Evolutionary conservation across 2,329 filamentous ascomycete species (phyloP), one percentile per base, ranked within the genome.

Genomic region (Colletotrichum limetticola): DNA sequence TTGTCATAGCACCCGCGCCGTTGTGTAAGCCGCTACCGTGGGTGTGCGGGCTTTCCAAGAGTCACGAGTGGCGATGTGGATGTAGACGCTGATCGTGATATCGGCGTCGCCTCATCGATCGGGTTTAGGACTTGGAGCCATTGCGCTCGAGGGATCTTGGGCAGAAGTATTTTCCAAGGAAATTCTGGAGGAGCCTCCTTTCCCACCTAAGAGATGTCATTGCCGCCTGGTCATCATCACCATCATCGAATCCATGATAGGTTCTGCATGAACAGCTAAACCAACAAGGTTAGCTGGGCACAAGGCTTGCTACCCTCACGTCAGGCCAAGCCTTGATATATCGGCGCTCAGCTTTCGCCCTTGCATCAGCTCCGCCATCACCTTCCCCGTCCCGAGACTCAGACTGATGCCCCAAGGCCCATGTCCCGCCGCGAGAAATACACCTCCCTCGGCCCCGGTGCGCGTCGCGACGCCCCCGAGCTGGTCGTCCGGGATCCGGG

Each of bases 391-490:
- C 1, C 93, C 93, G 35, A 94, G 82, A 19, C 86, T 85, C 77
- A 91, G 78, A 60, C 86, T 88, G 30, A 93, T 93, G 0, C 93
- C 93, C 93, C 93, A 95, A 0, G 93, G 91, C 0, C 93, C 93
- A 84, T 95, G 93, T 0, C 94, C 93, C 4, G 91, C 86, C 1
- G 91, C 91, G 49, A 95, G 80, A 78, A 90, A 95, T 0, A 96
- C 91, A 4, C 93, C 93, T 2, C 92, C 91, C 1, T 85, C 84
- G 0, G 77, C 76, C 0, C 81, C 83, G 1, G 79, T 75, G 49
- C 80, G 78, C 7, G 85, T 90, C 71, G 77, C 82, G 7, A 88
- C 78, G 0, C 83, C 82, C 14, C 77, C 91, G 3, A 94, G 85
- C 56, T 86, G 84, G 14, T 82, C 78, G 75, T 93, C 90, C 1